Evolutionary conservation across 441 rosid genomes (phyloP).

Genomic region (Arabidopsis lyrata): DNA sequence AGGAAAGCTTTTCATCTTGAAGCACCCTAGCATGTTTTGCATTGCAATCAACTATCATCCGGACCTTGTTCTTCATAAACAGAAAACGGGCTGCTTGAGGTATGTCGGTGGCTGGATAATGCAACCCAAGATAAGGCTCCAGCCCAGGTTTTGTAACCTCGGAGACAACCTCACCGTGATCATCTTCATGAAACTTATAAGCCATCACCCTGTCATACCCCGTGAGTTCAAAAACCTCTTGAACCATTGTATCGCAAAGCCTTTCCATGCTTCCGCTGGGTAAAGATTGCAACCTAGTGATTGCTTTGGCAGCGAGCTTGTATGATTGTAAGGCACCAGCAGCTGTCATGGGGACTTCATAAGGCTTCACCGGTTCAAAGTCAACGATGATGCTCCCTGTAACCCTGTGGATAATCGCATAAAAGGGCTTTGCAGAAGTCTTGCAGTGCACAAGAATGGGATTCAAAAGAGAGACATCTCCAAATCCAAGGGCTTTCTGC

Average conservation of each 20-base stretch:
- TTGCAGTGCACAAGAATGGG: slow-evolving; percentile 95
- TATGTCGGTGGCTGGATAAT: slow-evolving; percentile 96
- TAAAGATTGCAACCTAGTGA: slow-evolving; percentile 81
- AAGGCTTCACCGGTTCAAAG: slow-evolving; percentile 95
- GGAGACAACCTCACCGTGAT: slow-evolving; percentile 93
- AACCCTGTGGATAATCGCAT: slow-evolving; percentile 87
- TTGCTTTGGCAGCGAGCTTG: slow-evolving; percentile 97
- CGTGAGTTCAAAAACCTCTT: slow-evolving; percentile 93
- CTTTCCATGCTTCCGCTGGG: slow-evolving; percentile 93
- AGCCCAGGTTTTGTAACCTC: slow-evolving; percentile 87
- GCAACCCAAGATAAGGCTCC: slow-evolving; percentile 93
- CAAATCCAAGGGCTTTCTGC: slow-evolving; percentile 86
- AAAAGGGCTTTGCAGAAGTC: slow-evolving; percentile 92
- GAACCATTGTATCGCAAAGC: slow-evolving; percentile 95
- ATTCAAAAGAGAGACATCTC: slow-evolving; percentile 90
- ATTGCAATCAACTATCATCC: slow-evolving; percentile 91
- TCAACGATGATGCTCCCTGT: slow-evolving; percentile 90
- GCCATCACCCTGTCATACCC: slow-evolving; percentile 98
- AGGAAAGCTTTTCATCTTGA: slow-evolving; percentile 88
- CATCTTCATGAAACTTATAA: slow-evolving; percentile 95
- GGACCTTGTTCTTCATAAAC: slow-evolving; percentile 93
- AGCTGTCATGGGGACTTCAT: slow-evolving; percentile 95
- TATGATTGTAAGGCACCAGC: slow-evolving; percentile 97
- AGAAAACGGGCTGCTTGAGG: slow-evolving; percentile 97
- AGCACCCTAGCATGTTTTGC: slow-evolving; percentile 87